Base-by-base conservation (phyloP, 2,329 filamentous ascomycete genomes). In the Talaromyces marneffei region DNA sequence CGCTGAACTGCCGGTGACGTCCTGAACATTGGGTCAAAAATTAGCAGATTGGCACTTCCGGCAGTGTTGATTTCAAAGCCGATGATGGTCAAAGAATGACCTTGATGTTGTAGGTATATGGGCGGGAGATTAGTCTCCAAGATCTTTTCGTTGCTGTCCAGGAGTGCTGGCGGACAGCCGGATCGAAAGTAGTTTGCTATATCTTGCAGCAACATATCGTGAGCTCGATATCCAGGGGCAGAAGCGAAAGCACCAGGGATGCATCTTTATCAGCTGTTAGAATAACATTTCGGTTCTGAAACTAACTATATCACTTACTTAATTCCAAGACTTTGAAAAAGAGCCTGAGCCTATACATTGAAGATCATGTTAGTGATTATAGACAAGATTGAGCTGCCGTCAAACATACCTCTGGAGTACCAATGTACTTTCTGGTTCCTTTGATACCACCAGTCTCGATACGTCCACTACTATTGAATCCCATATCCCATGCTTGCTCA, bases 351-450 rank as follows among this genome's bases (percentile, higher is more conserved):
- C 88, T 92, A 57, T 33, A 33, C n/a, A 37, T 42, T n/a, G 46
- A 59, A 10, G 5, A 20, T 37, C 25, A n/a, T 4, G 39, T 63
- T 60, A 68, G 62, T 65, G 64, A 42, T 23, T 52, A 56, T 29
- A 14, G 25, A 16, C 57, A 23, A 35, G 29, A 23, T 23, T 5
- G 27, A 35, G 10, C 35, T 33, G n/a, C 31, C 29, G 9, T 52
- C 5, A 33, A 52, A 27, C 33, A 59, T 78, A 90, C 90, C 80
- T 97, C 93, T 8, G 91, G 87, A 1, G 93, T 97, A 16, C 93
- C 93, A 67, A 97, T 97, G 71, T 94, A 97, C 74, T 97, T 97
- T 63, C 94, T 85, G 0, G 92, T 96, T n/a, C 87, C 87, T 65
- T 80, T 85, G 65, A 97, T 89, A 0, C 92, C 91, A 2, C 93